Percentiles rank a stretch among this genome's conserved stretches.
Conservation (phyloP, 2,329 filamentous ascomycete genomes). For the Mycosphaerella arachidis region DNA sequence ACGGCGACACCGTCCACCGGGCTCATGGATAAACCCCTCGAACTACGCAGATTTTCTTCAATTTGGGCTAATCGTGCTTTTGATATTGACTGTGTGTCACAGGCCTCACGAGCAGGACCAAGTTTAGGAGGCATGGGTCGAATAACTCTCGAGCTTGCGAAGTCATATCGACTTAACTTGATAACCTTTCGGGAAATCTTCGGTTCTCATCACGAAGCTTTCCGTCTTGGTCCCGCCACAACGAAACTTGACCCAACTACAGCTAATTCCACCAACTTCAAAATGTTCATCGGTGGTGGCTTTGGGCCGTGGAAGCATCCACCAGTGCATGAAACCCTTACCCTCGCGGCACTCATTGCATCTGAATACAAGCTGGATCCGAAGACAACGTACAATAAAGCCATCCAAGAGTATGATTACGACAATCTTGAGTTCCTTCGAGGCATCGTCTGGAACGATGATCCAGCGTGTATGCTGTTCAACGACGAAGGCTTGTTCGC, state of each 20-base stretch:
- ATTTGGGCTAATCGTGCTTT: too few species aligned
- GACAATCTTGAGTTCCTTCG: conserved; percentile 7
- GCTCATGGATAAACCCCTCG: too few species aligned
- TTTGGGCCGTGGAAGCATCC: conserved; percentile 1
- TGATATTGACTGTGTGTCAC: too few species aligned
- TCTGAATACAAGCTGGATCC: conserved; percentile 5
- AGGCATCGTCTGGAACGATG: conserved; percentile 9
- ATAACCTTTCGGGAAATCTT: too few species aligned
- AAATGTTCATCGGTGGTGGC: conserved; percentile 7
- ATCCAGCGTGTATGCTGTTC: conserved; percentile 7
- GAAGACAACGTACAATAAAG: conserved; percentile 2
- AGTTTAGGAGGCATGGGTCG: too few species aligned
- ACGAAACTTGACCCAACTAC: neutral
- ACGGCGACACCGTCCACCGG: too few species aligned
- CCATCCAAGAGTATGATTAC: conserved; percentile 2
- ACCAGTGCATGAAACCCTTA: conserved; percentile 7
- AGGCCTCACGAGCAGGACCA: too few species aligned
- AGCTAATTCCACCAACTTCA: neutral
- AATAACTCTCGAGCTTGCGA: too few species aligned
- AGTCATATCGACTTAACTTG: too few species aligned
- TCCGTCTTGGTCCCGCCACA: neutral
- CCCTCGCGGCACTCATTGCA: conserved; percentile 3
- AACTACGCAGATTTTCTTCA: too few species aligned
- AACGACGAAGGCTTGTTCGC: neutral
- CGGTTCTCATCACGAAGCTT: too few species aligned